Evolutionary conservation across 768 basidiomycete genomes (phyloP), one percentile per base, ranked within the genome.

Genomic region (Ephemerocybe angulata): DNA sequence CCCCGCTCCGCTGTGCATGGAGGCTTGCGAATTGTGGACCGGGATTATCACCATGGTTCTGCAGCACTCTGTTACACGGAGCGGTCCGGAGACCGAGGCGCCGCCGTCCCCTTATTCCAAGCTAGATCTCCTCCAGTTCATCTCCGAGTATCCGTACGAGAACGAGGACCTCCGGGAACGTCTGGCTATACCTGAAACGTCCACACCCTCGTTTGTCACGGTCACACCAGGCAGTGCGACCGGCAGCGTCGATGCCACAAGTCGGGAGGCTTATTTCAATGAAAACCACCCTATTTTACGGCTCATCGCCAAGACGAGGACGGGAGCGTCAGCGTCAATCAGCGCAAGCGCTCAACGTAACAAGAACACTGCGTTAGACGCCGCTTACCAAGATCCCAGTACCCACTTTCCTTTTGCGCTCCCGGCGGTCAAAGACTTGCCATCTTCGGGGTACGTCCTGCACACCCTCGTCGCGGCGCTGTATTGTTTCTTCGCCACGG

Each of bases 401-500:
- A 54, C 24, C 15, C 43, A 38, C 17, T 61, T 68, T 40, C 52
- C 63, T 3, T 71, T 66, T 51, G 55, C 51, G n/a, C 65, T 78
- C 12, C 78, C 77, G 0, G 53, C 58, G 1, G 58, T 31, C 1
- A 42, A 56, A 0, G 60, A 62, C 10, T 65, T 79, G 25, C 69
- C 71, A 2, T 77, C 76, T 1, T 62, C 71, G 0, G 75, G 73
- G 11, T 77, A 71, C 53, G 75, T 77, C 19, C 58, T 74, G 2
- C 62, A 78, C 57, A 73, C 73, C 0, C 57, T 76, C 11, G 64
- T 74, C 5, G 73, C 76, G 1, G 76, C 74, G 5, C 63, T 79
- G 2, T 78, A 77, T 53, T 76, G 76, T 43, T 79, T 79, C 61
- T 68, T 78, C 22, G 68, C 71, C 2, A 77, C 76, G 15, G 59